Evolutionary conservation across 1,284 basidiomycete genomes (phyloP).

Genomic region (Afroboletus lepidellus): DNA sequence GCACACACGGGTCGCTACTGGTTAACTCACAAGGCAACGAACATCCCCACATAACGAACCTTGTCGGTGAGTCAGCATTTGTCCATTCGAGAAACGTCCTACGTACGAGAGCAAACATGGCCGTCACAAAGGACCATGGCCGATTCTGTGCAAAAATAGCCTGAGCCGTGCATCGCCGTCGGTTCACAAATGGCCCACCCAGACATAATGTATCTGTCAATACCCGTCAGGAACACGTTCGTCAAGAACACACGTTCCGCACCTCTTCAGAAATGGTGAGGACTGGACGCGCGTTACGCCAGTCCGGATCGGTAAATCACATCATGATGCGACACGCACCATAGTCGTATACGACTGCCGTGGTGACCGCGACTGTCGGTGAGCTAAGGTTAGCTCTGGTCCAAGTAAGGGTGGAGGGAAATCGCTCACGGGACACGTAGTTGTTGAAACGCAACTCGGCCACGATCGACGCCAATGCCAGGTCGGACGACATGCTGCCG

Average conservation of each 20-base stretch:
- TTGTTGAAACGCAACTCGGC: constrained; percentile 14
- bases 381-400: not conserved
- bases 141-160: not conserved
- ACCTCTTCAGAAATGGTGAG: not conserved
- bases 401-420: no score
- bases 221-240: not conserved
- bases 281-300: not conserved
- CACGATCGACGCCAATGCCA: not conserved
- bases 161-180: not conserved
- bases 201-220: not conserved
- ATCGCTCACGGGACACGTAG: constrained; percentile 15
- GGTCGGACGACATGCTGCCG: not conserved
- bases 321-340: not conserved
- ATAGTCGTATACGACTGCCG: not conserved
- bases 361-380: not conserved
- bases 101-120: not conserved
- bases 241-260: no score
- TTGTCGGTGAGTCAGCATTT: not conserved
- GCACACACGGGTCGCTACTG: no score
- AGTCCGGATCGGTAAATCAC: not conserved
- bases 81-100: not conserved
- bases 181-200: not conserved
- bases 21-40: not conserved
- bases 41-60: not conserved
- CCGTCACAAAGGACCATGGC: not conserved